phyloP scores from a whole-genome alignment of 164 flowering plant species.

The Magnolia sinica region DNA sequence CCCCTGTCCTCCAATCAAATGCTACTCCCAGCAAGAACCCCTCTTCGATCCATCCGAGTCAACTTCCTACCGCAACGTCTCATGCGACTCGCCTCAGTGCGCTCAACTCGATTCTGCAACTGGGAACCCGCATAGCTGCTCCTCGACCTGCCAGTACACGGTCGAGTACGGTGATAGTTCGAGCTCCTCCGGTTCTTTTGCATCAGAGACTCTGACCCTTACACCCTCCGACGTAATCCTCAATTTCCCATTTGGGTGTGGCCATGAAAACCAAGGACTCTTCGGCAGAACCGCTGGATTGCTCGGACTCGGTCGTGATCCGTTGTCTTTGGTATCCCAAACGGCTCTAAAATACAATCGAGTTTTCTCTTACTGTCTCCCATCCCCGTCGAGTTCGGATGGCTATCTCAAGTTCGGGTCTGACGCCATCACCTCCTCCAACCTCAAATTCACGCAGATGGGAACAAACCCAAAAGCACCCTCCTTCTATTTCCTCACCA shows the following conservation, averaged over 20 bases:
- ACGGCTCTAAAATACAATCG: constrained; percentile 31
- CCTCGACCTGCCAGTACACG: constrained; percentile 39
- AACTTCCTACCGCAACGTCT: constrained; percentile 29
- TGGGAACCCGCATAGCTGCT: constrained; percentile 23
- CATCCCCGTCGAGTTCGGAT: constrained; percentile 6
- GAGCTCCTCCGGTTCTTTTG: constrained; percentile 39
- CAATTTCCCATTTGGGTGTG: constrained; percentile 49
- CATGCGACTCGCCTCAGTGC: constrained; percentile 35
- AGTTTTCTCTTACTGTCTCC: constrained; percentile 25
- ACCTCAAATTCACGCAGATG: constrained; percentile 11
- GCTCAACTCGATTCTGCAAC: constrained; percentile 29
- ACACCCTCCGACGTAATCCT: constrained; percentile 23
- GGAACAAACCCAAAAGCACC: background rate
- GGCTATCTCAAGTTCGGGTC: constrained; percentile 19
- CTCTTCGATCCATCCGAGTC: constrained; percentile 41
- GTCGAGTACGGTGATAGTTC: constrained; percentile 52
- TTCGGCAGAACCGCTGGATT: constrained; percentile 48
- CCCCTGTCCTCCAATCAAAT: constrained; percentile 39
- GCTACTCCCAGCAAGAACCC: constrained; percentile 44
- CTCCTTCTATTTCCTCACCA: constrained; percentile 19
- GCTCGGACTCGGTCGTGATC: constrained; percentile 47
- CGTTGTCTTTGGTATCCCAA: constrained; percentile 37
- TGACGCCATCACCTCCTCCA: background rate
- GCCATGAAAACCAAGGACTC: constrained; percentile 49
- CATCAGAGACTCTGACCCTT: constrained; percentile 32